Evolutionary conservation across 2,329 filamentous ascomycete species (phyloP).

Genomic region (Zasmidium citrigriseum): DNA sequence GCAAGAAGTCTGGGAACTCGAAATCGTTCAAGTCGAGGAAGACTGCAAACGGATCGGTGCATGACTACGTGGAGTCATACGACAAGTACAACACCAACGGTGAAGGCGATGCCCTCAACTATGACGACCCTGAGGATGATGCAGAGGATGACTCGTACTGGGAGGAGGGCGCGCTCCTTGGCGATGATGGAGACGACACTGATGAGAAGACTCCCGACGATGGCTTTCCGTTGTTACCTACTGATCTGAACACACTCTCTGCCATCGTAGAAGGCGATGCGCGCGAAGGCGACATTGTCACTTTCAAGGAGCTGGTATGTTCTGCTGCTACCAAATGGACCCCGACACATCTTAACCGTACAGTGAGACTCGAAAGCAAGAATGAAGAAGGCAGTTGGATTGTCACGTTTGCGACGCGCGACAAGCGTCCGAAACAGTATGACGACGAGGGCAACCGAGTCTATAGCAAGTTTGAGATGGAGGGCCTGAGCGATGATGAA

Average conservation of each 20-base stretch:
- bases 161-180: constrained; percentile 31
- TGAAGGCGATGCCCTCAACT: constrained; percentile 39
- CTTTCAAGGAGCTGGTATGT: constrained; percentile 66
- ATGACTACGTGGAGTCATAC: constrained; percentile 40
- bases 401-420: constrained; percentile 68
- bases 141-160: constrained; percentile 30
- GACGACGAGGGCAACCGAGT: constrained; percentile 71
- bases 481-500: constrained; percentile 59
- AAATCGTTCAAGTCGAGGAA: constrained; percentile 56
- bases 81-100: constrained; percentile 40
- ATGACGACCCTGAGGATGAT: constrained; percentile 43
- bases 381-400: constrained; percentile 47
- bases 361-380: constrained; percentile 63
- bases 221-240: constrained; percentile 57
- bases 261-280: constrained; percentile 52
- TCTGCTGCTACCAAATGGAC: constrained; percentile 66
- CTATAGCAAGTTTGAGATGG: constrained; percentile 77
- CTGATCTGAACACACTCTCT: constrained; percentile 49
- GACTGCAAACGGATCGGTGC: constrained; percentile 40
- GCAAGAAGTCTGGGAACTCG: constrained; percentile 38
- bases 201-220: constrained; percentile 43
- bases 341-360: constrained; percentile 64
- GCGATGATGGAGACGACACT: constrained; percentile 22
- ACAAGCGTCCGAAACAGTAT: constrained; percentile 61
- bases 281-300: constrained; percentile 63